Evolutionary conservation across 176 grass and related monocot genomes (phyloP), one percentile per base, ranked within the genome.

Genomic region (Luzula sylvatica): DNA sequence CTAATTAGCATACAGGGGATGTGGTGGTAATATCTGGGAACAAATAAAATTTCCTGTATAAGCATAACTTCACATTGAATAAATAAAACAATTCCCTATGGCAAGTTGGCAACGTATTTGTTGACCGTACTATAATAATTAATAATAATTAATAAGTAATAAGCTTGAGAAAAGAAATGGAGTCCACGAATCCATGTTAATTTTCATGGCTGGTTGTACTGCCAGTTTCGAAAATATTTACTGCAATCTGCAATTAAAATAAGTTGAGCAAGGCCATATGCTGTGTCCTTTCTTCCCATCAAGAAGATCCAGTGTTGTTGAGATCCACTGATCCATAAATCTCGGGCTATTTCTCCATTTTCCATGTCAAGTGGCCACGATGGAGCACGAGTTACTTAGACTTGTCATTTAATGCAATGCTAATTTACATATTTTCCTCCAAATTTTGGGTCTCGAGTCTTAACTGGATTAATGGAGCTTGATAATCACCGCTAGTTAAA

Each of bases 311-410:
- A 18, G 9, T 23, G 11, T 29, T 20, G n/a, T n/a, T n/a, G n/a
- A n/a, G 24, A 58, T 58, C 21, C 18, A 39, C 3, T 2, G 57
- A 61, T 61, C 21, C 57, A 23, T 38, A 25, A 61, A 61, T 3
- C n/a, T 42, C 7, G 57, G 57, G 19, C 11, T 61, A n/a, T 20
- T 11, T 61, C 23, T 17, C 6, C 39, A 45, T 61, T 45, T 46
- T 8, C 15, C 38, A 3, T 23, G 2, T 20, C 41, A 17, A 56
- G 19, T 38, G 20, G 57, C 20, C 57, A 61, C 30, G 57, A 42
- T 35, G 30, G 30, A 23, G 14, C 57, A 44, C 24, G 20, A 61
- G 21, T 42, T 39, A 59, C n/a, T 18, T 7, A 2, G 11, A 23
- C 20, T 5, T 43, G 28, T 25, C 1, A 39, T 15, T 39, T 15